Conservation (phyloP, 495 filamentous ascomycete species). For the Mycothermus thermophilus region DNA sequence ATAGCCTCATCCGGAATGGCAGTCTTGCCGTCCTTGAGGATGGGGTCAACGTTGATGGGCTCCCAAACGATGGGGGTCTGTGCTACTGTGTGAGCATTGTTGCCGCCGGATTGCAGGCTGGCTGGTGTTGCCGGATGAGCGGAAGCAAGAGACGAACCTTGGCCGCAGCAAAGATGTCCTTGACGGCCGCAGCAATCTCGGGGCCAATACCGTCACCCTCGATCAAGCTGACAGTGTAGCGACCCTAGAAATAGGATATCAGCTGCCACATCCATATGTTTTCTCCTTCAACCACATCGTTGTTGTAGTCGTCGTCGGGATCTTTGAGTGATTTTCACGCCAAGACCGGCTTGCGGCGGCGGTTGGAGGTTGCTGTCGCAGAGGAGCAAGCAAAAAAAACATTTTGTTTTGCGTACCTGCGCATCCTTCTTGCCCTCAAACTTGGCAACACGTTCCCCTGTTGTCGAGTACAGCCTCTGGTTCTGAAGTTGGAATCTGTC, state of each 20-base stretch:
- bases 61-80: constrained; percentile 94
- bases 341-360: constrained; percentile 3
- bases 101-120: too few species aligned
- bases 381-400: too few species aligned
- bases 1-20: constrained; percentile 82
- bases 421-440: constrained; percentile 81
- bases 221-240: constrained; percentile 90
- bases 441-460: constrained; percentile 67
- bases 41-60: constrained; percentile 86
- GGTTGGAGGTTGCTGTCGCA: too few species aligned
- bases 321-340: constrained; percentile 37
- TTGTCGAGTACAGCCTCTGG: constrained; percentile 30
- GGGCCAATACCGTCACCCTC: constrained; percentile 98
- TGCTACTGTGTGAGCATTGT: constrained; percentile 1
- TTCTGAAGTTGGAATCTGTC: constrained; percentile 23
- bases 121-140: constrained; percentile 11
- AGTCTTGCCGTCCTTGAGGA: constrained; percentile 82
- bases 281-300: too few species aligned
- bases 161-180: constrained; percentile 92
- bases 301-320: too few species aligned
- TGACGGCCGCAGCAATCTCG: constrained; percentile 92
- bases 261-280: too few species aligned
- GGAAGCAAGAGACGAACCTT: constrained; percentile 43
- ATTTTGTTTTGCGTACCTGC: constrained; percentile 59
- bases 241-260: constrained; percentile 55